Base-by-base conservation (phyloP, 495 filamentous ascomycete species). In the Penicillium cataractarum region DNA sequence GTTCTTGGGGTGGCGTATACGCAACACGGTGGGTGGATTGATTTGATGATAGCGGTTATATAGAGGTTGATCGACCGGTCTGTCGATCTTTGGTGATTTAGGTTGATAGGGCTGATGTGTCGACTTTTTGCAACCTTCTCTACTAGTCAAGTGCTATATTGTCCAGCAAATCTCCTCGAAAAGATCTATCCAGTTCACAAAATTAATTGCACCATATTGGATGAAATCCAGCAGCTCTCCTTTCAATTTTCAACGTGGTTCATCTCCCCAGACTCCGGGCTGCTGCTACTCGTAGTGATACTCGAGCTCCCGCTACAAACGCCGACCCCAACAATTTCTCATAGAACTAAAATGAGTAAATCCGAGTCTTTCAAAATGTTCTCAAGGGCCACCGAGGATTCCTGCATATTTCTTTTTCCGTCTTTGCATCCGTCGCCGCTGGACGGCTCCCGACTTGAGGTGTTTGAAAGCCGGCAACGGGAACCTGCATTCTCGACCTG, bases 401-500 rank as follows among this genome's bases (percentile, higher is more conserved):
- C 22, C 24, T 62, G 60, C 60, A 62, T 40, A 27, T 42, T 26
- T n/a, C n/a, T n/a, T n/a, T 29, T 19, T 31, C 59, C 48, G 27
- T 13, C 26, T 29, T 22, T 54, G 50, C 24, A 37, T 33, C 58
- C 48, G 50, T 37, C 5, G 29, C n/a, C 6, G 26, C 39, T 24
- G 29, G 50, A 27, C 51, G n/a, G n/a, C n/a, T n/a, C n/a, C n/a
- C n/a, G 29, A 31, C 13, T 7, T 42, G 44, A 33, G n/a, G 44
- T 3, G 37, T 37, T 58, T 54, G 15, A 54, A 54, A 58, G 53
- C 49, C 48, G 37, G 35, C 19, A 13, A 9, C 58, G 61, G 55
- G 22, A 55, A 58, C 61, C 48, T 63, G 61, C 61, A 63, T 51
- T 33, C 15, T 32, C 5, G 21, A 53, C 0, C 44, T 31, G 22